Conservation (phyloP, 192 early-diverging fungal genomes). For the Allomyces macrogynus region DNA sequence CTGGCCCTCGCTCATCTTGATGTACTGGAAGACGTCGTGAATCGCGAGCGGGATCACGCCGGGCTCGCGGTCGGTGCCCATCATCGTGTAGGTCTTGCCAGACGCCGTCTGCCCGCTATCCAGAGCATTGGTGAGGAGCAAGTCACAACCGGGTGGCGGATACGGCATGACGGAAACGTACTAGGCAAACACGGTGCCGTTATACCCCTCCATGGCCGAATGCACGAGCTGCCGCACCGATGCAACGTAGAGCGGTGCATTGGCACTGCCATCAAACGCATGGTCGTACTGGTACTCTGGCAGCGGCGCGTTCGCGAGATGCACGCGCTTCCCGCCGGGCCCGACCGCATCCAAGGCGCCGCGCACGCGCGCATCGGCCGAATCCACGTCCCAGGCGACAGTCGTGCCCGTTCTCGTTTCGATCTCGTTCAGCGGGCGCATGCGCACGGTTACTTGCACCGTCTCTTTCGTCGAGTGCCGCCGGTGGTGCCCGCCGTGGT, state of each 20-base stretch:
- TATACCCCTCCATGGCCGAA: neutral
- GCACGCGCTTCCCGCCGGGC: slow-evolving; percentile 6
- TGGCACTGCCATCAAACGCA: neutral
- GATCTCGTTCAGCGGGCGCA: slow-evolving; percentile 40
- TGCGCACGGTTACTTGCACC: slow-evolving; percentile 51
- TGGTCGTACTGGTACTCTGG: slow-evolving; percentile 10
- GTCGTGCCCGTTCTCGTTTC: slow-evolving; percentile 30
- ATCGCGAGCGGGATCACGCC: slow-evolving; percentile 51
- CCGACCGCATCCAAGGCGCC: neutral
- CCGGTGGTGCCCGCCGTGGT: too few species aligned
- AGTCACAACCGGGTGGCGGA: too few species aligned
- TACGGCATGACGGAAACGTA: too few species aligned
- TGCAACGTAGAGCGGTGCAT: neutral
- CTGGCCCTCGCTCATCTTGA: slow-evolving; percentile 27
- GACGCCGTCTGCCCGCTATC: slow-evolving; percentile 70
- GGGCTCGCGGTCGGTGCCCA: slow-evolving; percentile 32
- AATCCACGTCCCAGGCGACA: slow-evolving; percentile 18
- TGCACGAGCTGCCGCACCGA: neutral
- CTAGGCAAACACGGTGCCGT: slow-evolving; percentile 90
- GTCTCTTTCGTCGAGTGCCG: neutral
- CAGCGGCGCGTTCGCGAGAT: slow-evolving; percentile 16
- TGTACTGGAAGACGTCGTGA: slow-evolving; percentile 53
- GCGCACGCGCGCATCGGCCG: slow-evolving; percentile 2
- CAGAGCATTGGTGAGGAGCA: too few species aligned
- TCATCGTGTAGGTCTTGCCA: slow-evolving; percentile 72